Base-by-base conservation (phyloP, 2,329 filamentous ascomycete genomes). In the Paracoccidioides lutzii region DNA sequence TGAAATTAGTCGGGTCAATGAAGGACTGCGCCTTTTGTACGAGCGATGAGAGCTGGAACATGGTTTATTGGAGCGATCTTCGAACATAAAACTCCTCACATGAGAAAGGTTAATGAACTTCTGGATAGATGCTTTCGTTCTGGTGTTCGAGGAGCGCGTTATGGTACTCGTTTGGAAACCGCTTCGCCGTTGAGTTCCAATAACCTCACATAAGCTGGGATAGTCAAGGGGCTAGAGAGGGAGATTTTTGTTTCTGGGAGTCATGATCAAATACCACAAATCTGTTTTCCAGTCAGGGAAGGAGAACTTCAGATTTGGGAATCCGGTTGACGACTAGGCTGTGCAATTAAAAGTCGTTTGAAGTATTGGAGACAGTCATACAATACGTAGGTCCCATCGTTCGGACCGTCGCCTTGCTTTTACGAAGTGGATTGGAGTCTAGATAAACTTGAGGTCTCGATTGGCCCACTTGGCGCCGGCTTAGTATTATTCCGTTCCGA, bases 21-120 rank as follows among this genome's bases (percentile, higher is more conserved):
- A 95, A 79, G 74, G 90, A 88, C 78, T 95, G 90, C 63, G 90
- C 90, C 80, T 91, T 95, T 73, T 95, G 90, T 66, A 96, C 90
- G 71, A 97, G 84, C 73, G 81, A 91, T 65, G 87, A 79, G 71
- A 86, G 76, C 70, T 80, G 78, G 69, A 83, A 81, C 81, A 82
- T 83, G 56, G 53, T 46, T 52, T 41, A 32, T 4, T 3, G n/a
- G 12, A 52, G 14, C 15, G 10, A 14, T 52, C 4, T 42, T 14
- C 22, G 12, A 32, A 12, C 7, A n/a, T 22, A 15, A 22, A 14
- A 22, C 41, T 37, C 35, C 45, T 50, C 51, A 57, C 32, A 9
- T 9, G 10, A 15, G 10, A 15, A 6, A 33, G 4, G 49, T 46
- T 40, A 33, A 54, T 52, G 10, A 37, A 52, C 10, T 52, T 32